Percentiles rank a stretch among this genome's conserved stretches.
Evolutionary conservation across 805 yeast species (phyloP).

Genomic region (Blastobotrys americana): DNA sequence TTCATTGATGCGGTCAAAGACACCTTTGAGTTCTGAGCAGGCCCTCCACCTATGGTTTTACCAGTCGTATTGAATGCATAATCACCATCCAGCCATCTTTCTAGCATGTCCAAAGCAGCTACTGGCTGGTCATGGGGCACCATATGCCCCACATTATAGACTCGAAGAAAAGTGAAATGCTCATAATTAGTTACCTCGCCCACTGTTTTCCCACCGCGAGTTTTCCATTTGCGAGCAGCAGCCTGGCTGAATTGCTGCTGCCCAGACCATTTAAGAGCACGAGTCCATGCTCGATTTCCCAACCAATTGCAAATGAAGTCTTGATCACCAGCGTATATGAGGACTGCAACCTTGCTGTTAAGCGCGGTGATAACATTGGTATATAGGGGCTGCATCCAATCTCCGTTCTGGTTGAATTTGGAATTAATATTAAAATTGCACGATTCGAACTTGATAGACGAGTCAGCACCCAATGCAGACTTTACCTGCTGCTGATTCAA

Average conservation of each 20-base stretch:
- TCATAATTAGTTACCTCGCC: slow-evolving; percentile 55
- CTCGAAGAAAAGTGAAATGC: slow-evolving; percentile 67
- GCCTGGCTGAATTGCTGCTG: slow-evolving; percentile 40
- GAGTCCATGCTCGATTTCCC: slow-evolving; percentile 81
- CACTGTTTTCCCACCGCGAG: slow-evolving; percentile 21
- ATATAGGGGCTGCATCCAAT: slow-evolving; percentile 60
- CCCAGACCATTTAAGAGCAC: slow-evolving; percentile 59
- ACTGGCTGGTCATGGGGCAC: slow-evolving; percentile 89
- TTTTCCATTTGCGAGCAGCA: slow-evolving; percentile 35
- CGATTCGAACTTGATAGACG: slow-evolving; percentile 46
- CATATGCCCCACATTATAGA: slow-evolving; percentile 84
- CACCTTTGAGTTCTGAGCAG: too few relatives aligned
- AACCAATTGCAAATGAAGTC: slow-evolving; percentile 92
- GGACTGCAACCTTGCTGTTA: slow-evolving; percentile 65
- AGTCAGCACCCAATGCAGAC: slow-evolving; percentile 50
- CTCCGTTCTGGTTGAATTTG: slow-evolving; percentile 55
- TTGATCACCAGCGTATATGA: slow-evolving; percentile 91
- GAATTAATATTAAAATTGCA: slow-evolving; percentile 71
- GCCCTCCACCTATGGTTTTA: background rate
- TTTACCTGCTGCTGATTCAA: slow-evolving; percentile 49
- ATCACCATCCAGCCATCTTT: slow-evolving; percentile 76
- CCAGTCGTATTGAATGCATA: background rate
- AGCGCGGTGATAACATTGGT: slow-evolving; percentile 50
- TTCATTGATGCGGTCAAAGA: too few relatives aligned
- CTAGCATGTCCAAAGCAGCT: slow-evolving; percentile 68